phyloP scores from a whole-genome alignment of 768 basidiomycete species.

The Lactifluus volemus region DNA sequence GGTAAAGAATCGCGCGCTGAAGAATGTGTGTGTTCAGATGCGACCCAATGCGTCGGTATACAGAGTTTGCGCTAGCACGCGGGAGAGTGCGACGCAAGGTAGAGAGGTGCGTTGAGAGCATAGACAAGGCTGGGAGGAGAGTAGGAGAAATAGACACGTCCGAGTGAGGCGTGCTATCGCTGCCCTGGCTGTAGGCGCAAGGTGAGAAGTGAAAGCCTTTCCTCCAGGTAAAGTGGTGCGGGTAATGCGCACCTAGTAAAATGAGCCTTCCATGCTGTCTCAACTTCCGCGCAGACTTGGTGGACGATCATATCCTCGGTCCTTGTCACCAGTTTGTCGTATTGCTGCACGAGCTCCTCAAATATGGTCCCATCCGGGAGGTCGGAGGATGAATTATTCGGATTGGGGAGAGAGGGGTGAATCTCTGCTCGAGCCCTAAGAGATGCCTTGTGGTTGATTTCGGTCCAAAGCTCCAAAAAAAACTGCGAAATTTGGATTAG shows the following conservation, averaged over 20 bases:
- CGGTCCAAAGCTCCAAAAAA: constrained; percentile 84
- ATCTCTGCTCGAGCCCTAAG: constrained; percentile 47
- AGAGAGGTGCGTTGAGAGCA: constrained; percentile 71
- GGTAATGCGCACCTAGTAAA: constrained; percentile 34
- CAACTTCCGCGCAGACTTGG: constrained; percentile 76
- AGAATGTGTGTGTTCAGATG: constrained; percentile 70
- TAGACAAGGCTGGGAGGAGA: constrained; percentile 65
- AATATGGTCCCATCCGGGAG: constrained; percentile 64
- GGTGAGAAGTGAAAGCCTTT: constrained; percentile 17
- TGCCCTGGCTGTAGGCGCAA: constrained; percentile 27
- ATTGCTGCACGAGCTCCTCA: constrained; percentile 62
- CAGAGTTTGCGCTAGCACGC: constrained; percentile 38
- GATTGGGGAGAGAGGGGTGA: constrained; percentile 43
- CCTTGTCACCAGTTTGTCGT: constrained; percentile 49
- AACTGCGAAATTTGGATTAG: constrained; percentile 48
- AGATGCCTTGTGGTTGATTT: constrained; percentile 54
- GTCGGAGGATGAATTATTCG: constrained; percentile 26
- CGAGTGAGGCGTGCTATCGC: constrained; percentile 23
- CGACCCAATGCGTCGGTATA: constrained; percentile 71
- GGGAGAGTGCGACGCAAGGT: constrained; percentile 62
- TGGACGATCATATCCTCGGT: constrained; percentile 85
- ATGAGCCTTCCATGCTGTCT: constrained; percentile 64
- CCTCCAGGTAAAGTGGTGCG: neutral
- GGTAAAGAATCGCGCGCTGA: constrained; percentile 74
- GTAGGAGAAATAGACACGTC: constrained; percentile 54